Evolutionary conservation across 495 filamentous ascomycete species (phyloP).

Genomic region (Aspergillus bridgeri): DNA sequence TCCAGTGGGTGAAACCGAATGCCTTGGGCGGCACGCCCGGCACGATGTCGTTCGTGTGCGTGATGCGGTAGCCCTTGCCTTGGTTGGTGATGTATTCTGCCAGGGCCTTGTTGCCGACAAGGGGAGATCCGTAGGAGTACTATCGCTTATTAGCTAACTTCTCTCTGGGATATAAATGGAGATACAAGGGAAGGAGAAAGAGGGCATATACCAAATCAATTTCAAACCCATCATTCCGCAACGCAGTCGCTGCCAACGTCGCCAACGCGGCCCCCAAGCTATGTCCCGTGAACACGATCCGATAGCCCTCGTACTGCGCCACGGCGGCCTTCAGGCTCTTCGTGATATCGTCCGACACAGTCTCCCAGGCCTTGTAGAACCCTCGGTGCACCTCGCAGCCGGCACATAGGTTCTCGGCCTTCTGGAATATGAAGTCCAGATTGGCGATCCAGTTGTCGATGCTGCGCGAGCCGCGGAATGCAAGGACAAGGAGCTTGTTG

Average conservation of each 20-base stretch:
- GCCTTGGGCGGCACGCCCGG: constrained; percentile 57
- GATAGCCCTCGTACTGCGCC: constrained; percentile 45
- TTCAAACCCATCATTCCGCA: constrained; percentile 47
- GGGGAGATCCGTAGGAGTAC: constrained; percentile 68
- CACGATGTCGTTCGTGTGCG: constrained; percentile 64
- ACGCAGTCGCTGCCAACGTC: constrained; percentile 54
- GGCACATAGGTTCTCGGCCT: constrained; percentile 31
- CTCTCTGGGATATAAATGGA: too few relatives aligned
- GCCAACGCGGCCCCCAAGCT: constrained; percentile 66
- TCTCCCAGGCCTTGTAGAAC: constrained; percentile 55
- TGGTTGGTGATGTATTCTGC: constrained; percentile 54
- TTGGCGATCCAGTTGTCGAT: constrained; percentile 67
- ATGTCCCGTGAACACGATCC: constrained; percentile 61
- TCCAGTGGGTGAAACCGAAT: constrained; percentile 57
- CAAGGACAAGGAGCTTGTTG: constrained; percentile 59
- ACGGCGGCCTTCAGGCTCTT: constrained; percentile 32
- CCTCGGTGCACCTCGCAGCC: constrained; percentile 52
- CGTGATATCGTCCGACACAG: constrained; percentile 37
- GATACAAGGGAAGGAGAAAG: not conserved
- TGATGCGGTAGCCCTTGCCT: constrained; percentile 55
- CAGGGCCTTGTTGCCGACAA: constrained; percentile 58
- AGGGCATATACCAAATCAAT: constrained; percentile 30
- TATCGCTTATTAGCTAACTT: constrained; percentile 29
- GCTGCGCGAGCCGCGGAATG: constrained; percentile 64
- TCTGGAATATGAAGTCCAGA: constrained; percentile 38